A percentile compares a stretch with the other conserved stretches of the same genome.
phyloP scores from a whole-genome alignment of 1,284 basidiomycete species.

The Leccinum cinnamomeum region DNA sequence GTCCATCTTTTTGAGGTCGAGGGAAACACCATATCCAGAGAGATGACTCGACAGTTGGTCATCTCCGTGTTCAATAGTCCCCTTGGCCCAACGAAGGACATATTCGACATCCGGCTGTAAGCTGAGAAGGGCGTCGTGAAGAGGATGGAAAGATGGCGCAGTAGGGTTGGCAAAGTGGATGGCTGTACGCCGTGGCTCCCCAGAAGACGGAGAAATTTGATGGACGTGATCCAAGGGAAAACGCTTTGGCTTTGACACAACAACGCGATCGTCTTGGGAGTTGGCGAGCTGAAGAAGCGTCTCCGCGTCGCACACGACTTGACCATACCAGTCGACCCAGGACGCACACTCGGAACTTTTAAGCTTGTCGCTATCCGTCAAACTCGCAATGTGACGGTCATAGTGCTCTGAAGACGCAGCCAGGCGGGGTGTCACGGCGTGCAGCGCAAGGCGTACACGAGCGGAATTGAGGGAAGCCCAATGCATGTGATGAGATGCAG shows the following conservation, averaged over 20 bases:
- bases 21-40: conserved; percentile 87
- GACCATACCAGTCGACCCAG: conserved; percentile 89
- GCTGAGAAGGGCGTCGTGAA: conserved; percentile 65
- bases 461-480: conserved; percentile 51
- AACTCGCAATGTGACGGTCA: conserved; percentile 41
- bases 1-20: conserved; percentile 97
- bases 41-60: conserved; percentile 47
- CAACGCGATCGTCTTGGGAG: conserved; percentile 16
- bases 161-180: conserved; percentile 71
- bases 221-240: conserved; percentile 74
- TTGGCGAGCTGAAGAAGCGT: conserved; percentile 54
- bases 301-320: conserved; percentile 71
- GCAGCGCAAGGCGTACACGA: conserved; percentile 65
- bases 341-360: conserved; percentile 54
- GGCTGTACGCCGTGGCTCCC: conserved; percentile 55
- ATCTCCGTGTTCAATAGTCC: conserved; percentile 36
- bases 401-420: conserved; percentile 75
- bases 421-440: conserved; percentile 68
- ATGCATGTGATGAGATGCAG: conserved; percentile 47
- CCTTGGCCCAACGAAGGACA: conserved; percentile 55
- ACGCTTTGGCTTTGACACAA: conserved; percentile 41
- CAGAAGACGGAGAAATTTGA: conserved; percentile 44
- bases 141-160: conserved; percentile 59
- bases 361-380: conserved; percentile 29
- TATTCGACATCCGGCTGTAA: conserved; percentile 61